Evolutionary conservation across 257 asterid species (phyloP).

Genomic region (Solanum paucissectum): DNA sequence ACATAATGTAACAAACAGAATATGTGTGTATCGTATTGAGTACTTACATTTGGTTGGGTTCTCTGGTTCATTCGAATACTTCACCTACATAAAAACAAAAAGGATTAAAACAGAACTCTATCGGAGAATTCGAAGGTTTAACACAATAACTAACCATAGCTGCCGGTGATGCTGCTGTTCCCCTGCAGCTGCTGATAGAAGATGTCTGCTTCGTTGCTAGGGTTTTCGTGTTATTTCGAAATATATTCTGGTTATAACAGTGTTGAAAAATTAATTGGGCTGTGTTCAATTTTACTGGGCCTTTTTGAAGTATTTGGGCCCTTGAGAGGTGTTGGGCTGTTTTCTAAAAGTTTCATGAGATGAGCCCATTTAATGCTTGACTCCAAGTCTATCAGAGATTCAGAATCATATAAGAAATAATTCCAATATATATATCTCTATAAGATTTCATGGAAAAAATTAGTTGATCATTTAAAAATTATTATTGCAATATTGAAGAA

Average conservation of each 20-base stretch:
- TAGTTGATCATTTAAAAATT: no score
- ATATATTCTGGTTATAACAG: not conserved
- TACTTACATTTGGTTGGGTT: conserved; percentile 56
- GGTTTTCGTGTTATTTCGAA: not conserved
- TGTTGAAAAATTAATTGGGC: not conserved
- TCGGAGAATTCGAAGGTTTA: not conserved
- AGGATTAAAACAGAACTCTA: not conserved
- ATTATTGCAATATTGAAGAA: no score
- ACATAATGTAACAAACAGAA: no score
- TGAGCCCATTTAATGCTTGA: not conserved
- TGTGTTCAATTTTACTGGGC: not conserved
- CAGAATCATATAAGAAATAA: not conserved
- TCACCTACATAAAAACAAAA: conserved; percentile 30
- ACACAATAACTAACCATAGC: not conserved
- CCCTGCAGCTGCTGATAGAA: not conserved
- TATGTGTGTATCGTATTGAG: not conserved
- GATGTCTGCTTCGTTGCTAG: not conserved
- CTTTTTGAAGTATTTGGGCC: not conserved
- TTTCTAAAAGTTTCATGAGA: not conserved
- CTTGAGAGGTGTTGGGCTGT: not conserved
- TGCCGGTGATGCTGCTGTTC: not conserved
- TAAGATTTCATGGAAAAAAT: no score
- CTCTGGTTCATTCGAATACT: conserved; percentile 70
- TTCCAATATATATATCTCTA: no score
- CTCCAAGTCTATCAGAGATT: not conserved